Percentiles rank a stretch among this genome's conserved stretches.
Evolutionary conservation across 2,329 filamentous ascomycete genomes (phyloP).

Genomic region (Aspergillus calidoustus): DNA sequence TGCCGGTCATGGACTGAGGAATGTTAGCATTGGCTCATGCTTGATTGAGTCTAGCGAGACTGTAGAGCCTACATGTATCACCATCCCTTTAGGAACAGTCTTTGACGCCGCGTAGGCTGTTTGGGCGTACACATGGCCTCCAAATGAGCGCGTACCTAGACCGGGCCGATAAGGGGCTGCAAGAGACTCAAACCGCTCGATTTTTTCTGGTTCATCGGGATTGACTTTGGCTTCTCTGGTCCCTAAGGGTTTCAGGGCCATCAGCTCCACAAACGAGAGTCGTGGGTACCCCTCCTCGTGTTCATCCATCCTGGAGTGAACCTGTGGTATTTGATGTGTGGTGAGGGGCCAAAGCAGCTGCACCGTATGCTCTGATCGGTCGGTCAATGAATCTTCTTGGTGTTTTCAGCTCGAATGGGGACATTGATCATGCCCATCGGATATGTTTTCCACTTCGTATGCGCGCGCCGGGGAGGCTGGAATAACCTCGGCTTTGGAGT

Average conservation of each 20-base stretch:
- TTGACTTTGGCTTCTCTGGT: constrained; percentile 15
- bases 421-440: background rate
- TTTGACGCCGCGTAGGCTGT: constrained; percentile 61
- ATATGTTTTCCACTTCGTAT: background rate
- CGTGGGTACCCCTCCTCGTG: constrained; percentile 5
- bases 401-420: background rate
- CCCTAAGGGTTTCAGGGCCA: constrained; percentile 37
- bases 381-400: background rate
- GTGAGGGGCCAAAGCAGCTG: background rate
- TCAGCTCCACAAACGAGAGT: constrained; percentile 35
- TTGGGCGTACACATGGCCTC: constrained; percentile 63
- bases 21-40: background rate
- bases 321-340: background rate
- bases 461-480: background rate
- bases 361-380: background rate
- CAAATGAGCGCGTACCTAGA: constrained; percentile 52
- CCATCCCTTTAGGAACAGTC: constrained; percentile 55
- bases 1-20: constrained; percentile 56
- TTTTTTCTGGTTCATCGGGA: constrained; percentile 29
- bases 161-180: constrained; percentile 48
- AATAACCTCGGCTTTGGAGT: background rate
- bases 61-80: constrained; percentile 55
- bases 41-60: background rate
- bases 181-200: constrained; percentile 36
- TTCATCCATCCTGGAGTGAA: background rate